Evolutionary conservation across 2,329 filamentous ascomycete genomes (phyloP), one percentile per base, ranked within the genome.

Genomic region (Bipolaris gigantea): DNA sequence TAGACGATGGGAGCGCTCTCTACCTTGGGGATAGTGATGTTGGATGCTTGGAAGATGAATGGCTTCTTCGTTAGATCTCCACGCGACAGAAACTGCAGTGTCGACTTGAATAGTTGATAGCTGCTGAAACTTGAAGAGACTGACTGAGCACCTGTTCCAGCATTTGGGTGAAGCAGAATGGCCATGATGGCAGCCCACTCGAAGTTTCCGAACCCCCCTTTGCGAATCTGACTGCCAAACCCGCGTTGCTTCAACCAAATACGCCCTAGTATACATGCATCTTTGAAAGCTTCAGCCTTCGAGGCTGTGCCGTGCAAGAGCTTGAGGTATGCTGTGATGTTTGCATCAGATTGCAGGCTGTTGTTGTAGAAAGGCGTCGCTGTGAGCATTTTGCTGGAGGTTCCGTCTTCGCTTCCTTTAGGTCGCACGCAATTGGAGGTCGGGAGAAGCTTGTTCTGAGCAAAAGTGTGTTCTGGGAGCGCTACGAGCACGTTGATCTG

Each of bases 31-130:
- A 71, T 57, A 73, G 56, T 55, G 47, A 71, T 42, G 48, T 69
- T 63, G 36, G 23, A 67, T 61, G 54, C 78, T 81, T 65, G 69
- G 66, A 85, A 66, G 58, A 80, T 57, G 69, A 87, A 81, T 0
- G 89, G 85, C 61, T 84, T 89, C 64, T 84, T 87, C 52, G 78
- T 79, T 50, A 97, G 78, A 66, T 96, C 87, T 34, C 84, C 87
- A 1, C 84, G 83, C 1, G 89, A 86, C 16, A 99, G 78, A 62
- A 93, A 94, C 70, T 97, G 93, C n/a, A 99, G 78, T 1, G 88
- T 86, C 2, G 91, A 92, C 75, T 97, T 97, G 82, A 99, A 97
- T 40, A 97, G 81, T 74, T 97, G 93, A 21, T 93, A 94, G 74
- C 89, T 89, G 77, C 89, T 96, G 65, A 96, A 89, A 7, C 90